Base-by-base conservation (phyloP, 345 rosid species). In the Fremontodendron californicum region DNA sequence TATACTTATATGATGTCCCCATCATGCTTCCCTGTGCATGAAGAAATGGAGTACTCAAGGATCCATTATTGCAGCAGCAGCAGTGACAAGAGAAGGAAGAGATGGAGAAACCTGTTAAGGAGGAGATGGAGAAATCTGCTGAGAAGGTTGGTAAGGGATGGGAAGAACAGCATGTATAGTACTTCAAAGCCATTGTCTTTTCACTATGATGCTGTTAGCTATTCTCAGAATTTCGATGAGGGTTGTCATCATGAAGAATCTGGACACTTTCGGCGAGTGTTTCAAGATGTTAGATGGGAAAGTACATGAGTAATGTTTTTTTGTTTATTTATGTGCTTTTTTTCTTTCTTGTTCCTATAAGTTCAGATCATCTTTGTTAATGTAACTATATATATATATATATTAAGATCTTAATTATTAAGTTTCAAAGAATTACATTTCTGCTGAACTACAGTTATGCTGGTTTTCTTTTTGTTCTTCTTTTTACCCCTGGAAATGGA, bases 141-240 rank as follows among this genome's bases (percentile, higher is more conserved):
- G n/a, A 85, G 86, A 78, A 85, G 84, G 78, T 37, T 89, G 23
- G 84, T 84, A 27, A 82, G 75, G 33, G 85, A 83, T 31, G 86
- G 81, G 37, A 86, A 69, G 81, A 82, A 60, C 80, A 81, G 72
- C 80, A 31, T 78, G 1, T 79, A 80, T 71, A 85, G 87, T n/a
- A n/a, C n/a, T 74, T 81, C 90, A 0, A 89, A 87, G 51, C 89
- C 84, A 6, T 71, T 86, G 68, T 82, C 94, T 31, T 91, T n/a
- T n/a, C n/a, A n/a, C n/a, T n/a, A n/a, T n/a, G n/a, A n/a, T n/a
- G n/a, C n/a, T n/a, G n/a, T n/a, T n/a, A n/a, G n/a, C n/a, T n/a
- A n/a, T n/a, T n/a, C n/a, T n/a, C n/a, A n/a, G n/a, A n/a, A n/a
- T n/a, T 89, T 71, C 93, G 97, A 93, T 49, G 93, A 93, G 64